phyloP scores from a whole-genome alignment of 768 basidiomycete genomes.

The Panus rudis region DNA sequence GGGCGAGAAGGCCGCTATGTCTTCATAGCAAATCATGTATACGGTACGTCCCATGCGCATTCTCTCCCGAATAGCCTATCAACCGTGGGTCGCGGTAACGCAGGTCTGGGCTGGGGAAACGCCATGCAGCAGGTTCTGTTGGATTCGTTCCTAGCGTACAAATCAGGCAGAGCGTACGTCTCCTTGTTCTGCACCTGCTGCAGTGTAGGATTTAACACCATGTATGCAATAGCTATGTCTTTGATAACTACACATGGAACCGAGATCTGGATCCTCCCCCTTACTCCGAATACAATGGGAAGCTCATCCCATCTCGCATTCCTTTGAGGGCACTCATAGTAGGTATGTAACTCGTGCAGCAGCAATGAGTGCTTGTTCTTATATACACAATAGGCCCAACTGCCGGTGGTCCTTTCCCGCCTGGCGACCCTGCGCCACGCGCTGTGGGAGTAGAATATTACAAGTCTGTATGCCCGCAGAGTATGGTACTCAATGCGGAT shows the following conservation, averaged over 20 bases:
- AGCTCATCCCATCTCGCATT: conserved; percentile 41
- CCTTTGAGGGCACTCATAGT: conserved; percentile 46
- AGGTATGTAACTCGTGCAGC: conserved; percentile 26
- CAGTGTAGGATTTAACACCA: not conserved
- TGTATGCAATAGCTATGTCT: conserved; percentile 32
- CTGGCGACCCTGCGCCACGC: conserved; percentile 25
- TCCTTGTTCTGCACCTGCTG: not conserved
- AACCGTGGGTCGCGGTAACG: not conserved
- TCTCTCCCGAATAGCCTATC: not conserved
- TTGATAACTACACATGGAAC: conserved; percentile 51
- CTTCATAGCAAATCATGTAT: conserved; percentile 42
- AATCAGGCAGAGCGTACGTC: conserved; percentile 29
- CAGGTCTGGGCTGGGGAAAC: conserved; percentile 35
- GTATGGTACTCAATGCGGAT: conserved; percentile 23
- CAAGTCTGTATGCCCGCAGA: conserved; percentile 33
- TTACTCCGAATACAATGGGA: conserved; percentile 38
- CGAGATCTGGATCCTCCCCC: conserved; percentile 30
- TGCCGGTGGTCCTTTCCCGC: conserved; percentile 33
- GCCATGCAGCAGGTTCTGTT: conserved; percentile 32
- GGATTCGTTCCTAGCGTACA: conserved; percentile 28
- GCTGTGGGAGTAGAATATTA: conserved; percentile 33
- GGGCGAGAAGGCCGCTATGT: conserved; percentile 37
- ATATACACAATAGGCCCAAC: conserved; percentile 30
- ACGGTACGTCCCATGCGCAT: conserved; percentile 21
- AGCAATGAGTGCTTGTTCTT: not conserved